These are phyloP conservation scores for Acer saccharum DNA, from an alignment of 345 rosid genomes.

Conservation along the genomic window DNA sequence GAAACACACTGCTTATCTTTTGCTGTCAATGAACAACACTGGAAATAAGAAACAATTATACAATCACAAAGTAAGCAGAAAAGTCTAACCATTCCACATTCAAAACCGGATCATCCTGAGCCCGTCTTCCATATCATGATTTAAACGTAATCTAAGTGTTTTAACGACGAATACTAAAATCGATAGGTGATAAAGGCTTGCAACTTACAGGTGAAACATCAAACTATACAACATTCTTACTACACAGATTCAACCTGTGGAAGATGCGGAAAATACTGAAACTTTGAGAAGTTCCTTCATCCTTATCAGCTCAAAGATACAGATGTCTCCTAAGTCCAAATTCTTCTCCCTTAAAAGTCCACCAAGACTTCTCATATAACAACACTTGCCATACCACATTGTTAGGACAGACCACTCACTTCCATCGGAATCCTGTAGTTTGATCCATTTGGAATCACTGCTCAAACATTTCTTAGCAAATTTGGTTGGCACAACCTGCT, in stretches of 20 bases:
- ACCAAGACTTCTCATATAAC: neutral
- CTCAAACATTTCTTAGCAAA: slow-evolving; percentile 19
- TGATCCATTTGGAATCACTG: neutral
- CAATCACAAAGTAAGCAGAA: neutral
- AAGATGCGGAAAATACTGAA: neutral
- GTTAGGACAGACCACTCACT: neutral
- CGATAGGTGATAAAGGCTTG: neutral
- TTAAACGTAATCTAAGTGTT: neutral
- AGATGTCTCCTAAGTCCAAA: neutral
- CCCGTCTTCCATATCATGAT: neutral
- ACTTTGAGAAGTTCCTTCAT: neutral
- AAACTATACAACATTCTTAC: neutral
- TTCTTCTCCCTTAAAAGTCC: slow-evolving; percentile 13
- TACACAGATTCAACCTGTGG: neutral
- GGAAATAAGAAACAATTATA: neutral
- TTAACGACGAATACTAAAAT: neutral
- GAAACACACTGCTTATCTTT: no score
- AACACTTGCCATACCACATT: neutral
- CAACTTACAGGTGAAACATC: neutral
- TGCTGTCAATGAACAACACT: no score
- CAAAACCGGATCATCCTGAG: neutral
- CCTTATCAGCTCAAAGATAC: neutral
- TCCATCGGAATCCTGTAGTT: neutral
- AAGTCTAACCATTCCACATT: neutral
- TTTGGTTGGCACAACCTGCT: slow-evolving; percentile 16